Evolutionary conservation across 495 filamentous ascomycete species (phyloP), one percentile per base, ranked within the genome.

Genomic region (Trichoderma parareesei): DNA sequence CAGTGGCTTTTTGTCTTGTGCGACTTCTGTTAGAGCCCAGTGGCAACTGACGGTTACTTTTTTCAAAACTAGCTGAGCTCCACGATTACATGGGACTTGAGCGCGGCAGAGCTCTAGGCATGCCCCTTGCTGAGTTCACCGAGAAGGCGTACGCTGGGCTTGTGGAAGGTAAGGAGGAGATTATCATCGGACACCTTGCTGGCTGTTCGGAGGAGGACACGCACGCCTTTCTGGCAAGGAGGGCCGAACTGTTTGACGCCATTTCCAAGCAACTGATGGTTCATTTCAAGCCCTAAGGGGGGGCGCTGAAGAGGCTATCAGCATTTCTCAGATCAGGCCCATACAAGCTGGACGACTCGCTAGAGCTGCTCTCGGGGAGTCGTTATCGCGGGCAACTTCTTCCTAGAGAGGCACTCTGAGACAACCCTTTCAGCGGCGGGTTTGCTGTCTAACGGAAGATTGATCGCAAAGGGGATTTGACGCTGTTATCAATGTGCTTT

Each of bases 71-170:
- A 57, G 53, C 82, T 6, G 84, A 86, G 71, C 72, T 87, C 61
- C 83, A 85, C 64, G 74, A 81, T 61, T 74, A 75, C 61, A 81
- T 81, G 10, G 77, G 77, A 13, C 71, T 72, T 9, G 64, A 69
- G 65, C 72, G 74, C 37, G 65, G 67, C 46, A 73, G 66, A 4
- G 64, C 75, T 40, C 67, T 76, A 27, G 88, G 87, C 0, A 89
- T 91, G 77, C 84, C 86, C 7, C 67, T 91, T 7, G 74, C 78
- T 2, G 73, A 83, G 64, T 91, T 86, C 69, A 79, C 73, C 1
- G 75, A 86, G 14, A 79, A 85, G 65, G 80, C 85, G 10, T 88
- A 81, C 73, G 69, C 71, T 16, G 81, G 75, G 10, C 66, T 90
- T 61, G 66, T 71, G 33, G 83, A 83, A 4, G 77, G 82, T 14